phyloP scores from a whole-genome alignment of 2,329 filamentous ascomycete species.

The Fusarium buharicum region DNA sequence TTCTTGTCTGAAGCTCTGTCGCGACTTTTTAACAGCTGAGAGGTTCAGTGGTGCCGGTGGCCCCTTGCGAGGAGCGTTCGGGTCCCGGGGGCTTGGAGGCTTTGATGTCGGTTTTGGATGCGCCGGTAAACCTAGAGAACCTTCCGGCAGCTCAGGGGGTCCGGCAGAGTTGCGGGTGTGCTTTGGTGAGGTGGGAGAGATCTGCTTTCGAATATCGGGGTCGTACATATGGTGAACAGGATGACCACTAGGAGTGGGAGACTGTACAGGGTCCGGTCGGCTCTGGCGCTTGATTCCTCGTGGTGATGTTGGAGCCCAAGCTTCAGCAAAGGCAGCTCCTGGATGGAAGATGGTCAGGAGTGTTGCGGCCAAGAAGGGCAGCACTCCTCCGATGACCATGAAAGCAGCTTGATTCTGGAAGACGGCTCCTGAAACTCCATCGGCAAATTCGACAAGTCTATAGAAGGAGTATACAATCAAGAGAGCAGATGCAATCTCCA shows the following conservation, averaged over 20 bases:
- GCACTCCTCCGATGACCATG: constrained; percentile 55
- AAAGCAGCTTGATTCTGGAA: constrained; percentile 54
- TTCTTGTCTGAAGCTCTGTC: constrained; percentile 18
- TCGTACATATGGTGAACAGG: constrained; percentile 49
- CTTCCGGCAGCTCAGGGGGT: constrained; percentile 39
- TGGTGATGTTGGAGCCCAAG: constrained; percentile 56
- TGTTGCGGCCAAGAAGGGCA: constrained; percentile 52
- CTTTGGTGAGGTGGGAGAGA: constrained; percentile 44
- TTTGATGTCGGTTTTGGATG: constrained; percentile 41
- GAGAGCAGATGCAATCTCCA: constrained; percentile 52
- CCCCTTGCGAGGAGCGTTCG: constrained; percentile 28
- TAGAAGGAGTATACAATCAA: constrained; percentile 56
- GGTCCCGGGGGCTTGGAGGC: constrained; percentile 22
- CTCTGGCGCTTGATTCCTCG: constrained; percentile 32
- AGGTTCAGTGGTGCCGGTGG: constrained; percentile 31
- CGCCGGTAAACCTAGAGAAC: constrained; percentile 47
- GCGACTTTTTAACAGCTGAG: constrained; percentile 12
- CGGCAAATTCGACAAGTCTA: constrained; percentile 53
- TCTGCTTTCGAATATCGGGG: constrained; percentile 48
- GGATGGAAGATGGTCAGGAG: constrained; percentile 53
- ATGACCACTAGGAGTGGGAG: constrained; percentile 36
- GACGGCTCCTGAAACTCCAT: constrained; percentile 49
- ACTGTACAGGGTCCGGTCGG: constrained; percentile 35
- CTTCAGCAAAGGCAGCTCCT: constrained; percentile 52
- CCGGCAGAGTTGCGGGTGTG: constrained; percentile 26